A percentile compares a stretch with the other conserved stretches of the same genome.
Evolutionary conservation across 306 rosid genomes (phyloP).

Genomic region (Trichosanthes truncata): DNA sequence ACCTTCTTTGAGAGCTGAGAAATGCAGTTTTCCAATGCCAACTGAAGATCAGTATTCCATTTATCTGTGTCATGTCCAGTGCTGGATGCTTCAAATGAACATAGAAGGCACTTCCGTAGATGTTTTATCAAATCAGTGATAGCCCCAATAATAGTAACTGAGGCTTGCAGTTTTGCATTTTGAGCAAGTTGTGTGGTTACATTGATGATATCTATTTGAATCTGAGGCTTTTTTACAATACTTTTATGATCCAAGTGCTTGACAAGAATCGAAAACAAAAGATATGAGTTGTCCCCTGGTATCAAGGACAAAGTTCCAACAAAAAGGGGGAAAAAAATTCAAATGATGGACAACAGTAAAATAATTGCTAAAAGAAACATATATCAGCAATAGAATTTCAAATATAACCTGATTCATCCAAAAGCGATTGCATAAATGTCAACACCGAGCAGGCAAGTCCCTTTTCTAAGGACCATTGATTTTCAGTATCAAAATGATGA

Average conservation of each 20-base stretch:
- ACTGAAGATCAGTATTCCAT: constrained; percentile 46
- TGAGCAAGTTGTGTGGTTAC: constrained; percentile 57
- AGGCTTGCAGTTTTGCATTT: constrained; percentile 52
- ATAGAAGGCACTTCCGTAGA: constrained; percentile 67
- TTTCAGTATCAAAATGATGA: constrained; percentile 60
- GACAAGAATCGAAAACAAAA: constrained; percentile 69
- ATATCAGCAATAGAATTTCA: constrained; percentile 6
- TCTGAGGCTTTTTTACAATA: constrained; percentile 52
- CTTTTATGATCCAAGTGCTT: constrained; percentile 98
- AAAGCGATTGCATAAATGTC: constrained; percentile 57
- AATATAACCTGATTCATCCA: constrained; percentile 72
- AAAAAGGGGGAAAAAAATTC: not conserved
- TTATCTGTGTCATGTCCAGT: constrained; percentile 31
- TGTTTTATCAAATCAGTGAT: constrained; percentile 70
- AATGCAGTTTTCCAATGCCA: constrained; percentile 66
- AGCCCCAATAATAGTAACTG: constrained; percentile 60
- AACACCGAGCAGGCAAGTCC: constrained; percentile 59
- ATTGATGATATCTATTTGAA: constrained; percentile 54
- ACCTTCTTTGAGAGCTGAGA: constrained; percentile 67
- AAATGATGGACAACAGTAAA: not conserved
- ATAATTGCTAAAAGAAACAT: not conserved
- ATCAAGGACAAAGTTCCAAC: constrained; percentile 16
- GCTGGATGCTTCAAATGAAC: constrained; percentile 43
- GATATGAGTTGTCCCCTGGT: constrained; percentile 71
- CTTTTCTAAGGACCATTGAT: constrained; percentile 73